Base-by-base conservation (phyloP, 345 rosid species). In the Brassica carinata region DNA sequence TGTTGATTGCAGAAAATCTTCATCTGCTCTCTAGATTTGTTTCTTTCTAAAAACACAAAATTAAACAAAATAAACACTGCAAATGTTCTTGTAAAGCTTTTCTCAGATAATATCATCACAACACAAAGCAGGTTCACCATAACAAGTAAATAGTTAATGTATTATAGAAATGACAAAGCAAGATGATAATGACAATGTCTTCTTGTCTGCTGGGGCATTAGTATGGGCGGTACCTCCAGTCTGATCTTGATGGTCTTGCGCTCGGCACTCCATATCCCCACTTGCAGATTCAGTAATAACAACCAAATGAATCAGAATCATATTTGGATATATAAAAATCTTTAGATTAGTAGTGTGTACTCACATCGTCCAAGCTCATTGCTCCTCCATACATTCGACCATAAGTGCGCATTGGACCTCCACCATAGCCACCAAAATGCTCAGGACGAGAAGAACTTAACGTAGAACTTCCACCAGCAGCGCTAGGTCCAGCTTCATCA, bases 201-300 rank as follows among this genome's bases (percentile, higher is more conserved):
- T 45, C 14, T 36, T n/a, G 33, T 64, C 61, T 34, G 48, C 53
- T 70, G 19, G 58, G 38, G 48, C 72, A 74, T 75, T 78, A 93
- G 83, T 96, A 96, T 18, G 99, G 98, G 64, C 97, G 78, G 83
- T 90, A 93, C 86, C 99, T 90, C 97, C 95, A 89, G 76, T 93
- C 98, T 31, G 90, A 86, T 83, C 98, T 89, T 58, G 95, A 86
- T 69, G 93, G 91, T 82, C 94, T 89, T 27, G 89, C 85, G 19
- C 83, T 77, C 1, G 71, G 89, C 69, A 89, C 86, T 51, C 89
- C 90, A 74, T 91, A 92, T 70, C 91, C 90, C 96, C 96, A 92
- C 94, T 92, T 87, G 83, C 77, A 69, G 36, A 71, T 38, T 71
- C 51, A 43, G 4, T 62, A 38, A 36, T 1, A 8, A 27, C 45